Conservation (phyloP, 2,329 filamentous ascomycete genomes). For the Ceratocystis harringtonii region DNA sequence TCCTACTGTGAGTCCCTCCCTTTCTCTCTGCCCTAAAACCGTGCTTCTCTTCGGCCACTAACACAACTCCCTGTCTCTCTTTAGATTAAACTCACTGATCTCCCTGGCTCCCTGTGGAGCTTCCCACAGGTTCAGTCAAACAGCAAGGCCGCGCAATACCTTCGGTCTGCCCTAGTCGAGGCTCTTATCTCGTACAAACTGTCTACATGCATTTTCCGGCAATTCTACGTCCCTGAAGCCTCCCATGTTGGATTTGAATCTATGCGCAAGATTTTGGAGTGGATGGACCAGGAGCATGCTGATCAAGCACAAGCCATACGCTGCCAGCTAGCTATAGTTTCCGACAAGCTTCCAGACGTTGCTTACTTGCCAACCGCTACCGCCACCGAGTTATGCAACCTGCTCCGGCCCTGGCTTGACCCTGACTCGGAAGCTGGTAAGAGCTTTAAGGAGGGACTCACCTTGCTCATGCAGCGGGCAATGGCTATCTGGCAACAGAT, state of each 20-base stretch:
- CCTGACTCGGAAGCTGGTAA: constrained; percentile 4
- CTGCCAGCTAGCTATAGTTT: constrained; percentile 16
- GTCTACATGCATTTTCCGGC: constrained; percentile 14
- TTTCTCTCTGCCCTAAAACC: neutral
- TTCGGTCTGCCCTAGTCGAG: constrained; percentile 14
- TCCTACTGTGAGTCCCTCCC: constrained; percentile 1
- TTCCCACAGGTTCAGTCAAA: constrained; percentile 14
- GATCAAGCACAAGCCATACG: constrained; percentile 16
- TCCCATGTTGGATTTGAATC: constrained; percentile 12
- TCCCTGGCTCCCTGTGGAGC: constrained; percentile 13
- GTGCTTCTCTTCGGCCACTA: neutral
- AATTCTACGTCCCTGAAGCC: constrained; percentile 13
- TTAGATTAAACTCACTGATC: constrained; percentile 11
- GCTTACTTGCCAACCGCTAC: constrained; percentile 1
- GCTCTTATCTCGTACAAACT: constrained; percentile 15
- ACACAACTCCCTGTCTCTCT: neutral
- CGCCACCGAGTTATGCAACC: constrained; percentile 3
- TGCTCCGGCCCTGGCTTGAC: constrained; percentile 13
- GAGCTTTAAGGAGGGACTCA: constrained; percentile 14
- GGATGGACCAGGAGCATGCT: constrained; percentile 14
- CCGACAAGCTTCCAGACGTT: constrained; percentile 13
- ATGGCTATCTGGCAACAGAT: constrained; percentile 17
- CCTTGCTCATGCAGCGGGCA: constrained; percentile 13
- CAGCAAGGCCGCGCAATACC: constrained; percentile 14
- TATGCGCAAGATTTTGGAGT: constrained; percentile 13